Conservation (phyloP, 208 protist genomes). For the Crithidia brevicula region DNA sequence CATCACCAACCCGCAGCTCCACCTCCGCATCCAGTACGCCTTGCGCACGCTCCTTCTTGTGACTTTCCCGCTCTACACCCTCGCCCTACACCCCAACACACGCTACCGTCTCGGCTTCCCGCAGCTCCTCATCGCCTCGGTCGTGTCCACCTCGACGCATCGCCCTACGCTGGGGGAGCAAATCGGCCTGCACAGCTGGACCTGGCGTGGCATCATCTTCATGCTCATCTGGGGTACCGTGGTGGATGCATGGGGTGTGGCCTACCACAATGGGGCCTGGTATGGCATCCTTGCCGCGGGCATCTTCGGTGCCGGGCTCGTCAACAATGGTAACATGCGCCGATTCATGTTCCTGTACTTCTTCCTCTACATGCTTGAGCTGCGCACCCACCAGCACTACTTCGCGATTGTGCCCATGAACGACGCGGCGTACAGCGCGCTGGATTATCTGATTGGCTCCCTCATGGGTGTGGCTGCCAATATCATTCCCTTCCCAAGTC, state of each 20-base stretch:
- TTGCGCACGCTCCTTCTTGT: conserved; percentile 34
- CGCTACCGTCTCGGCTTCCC: conserved; percentile 27
- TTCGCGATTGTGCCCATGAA: conserved; percentile 15
- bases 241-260: conserved; percentile 18
- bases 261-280: conserved; percentile 26
- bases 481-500: conserved; percentile 30
- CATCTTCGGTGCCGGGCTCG: conserved; percentile 28
- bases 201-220: conserved; percentile 32
- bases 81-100: conserved; percentile 44
- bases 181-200: conserved; percentile 40
- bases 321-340: conserved; percentile 29
- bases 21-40: conserved; percentile 15
- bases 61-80: conserved; percentile 29
- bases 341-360: conserved; percentile 41
- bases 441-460: conserved; percentile 31
- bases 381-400: conserved; percentile 25
- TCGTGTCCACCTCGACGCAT: conserved; percentile 39
- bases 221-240: conserved; percentile 15
- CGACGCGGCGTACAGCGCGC: conserved; percentile 25
- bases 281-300: conserved; percentile 32
- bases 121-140: conserved; percentile 26
- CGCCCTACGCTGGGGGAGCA: conserved; percentile 36
- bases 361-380: conserved; percentile 41
- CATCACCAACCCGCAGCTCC: conserved; percentile 21
- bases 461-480: conserved; percentile 25